Percentiles rank a stretch among this genome's conserved stretches.
phyloP scores from a whole-genome alignment of 1,284 basidiomycete genomes.

The Tylopilus orsonianus region DNA sequence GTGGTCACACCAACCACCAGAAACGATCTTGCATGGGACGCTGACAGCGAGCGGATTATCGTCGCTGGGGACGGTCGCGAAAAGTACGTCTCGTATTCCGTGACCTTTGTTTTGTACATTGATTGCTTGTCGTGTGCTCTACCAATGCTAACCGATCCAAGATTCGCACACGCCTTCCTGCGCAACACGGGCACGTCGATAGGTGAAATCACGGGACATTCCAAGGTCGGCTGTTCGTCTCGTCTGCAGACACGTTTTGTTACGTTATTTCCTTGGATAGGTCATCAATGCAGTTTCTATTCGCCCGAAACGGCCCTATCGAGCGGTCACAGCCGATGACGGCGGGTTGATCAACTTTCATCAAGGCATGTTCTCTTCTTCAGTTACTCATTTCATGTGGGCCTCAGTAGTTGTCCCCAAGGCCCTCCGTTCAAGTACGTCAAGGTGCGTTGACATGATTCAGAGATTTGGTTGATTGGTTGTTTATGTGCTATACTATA shows the following conservation, averaged over 20 bases:
- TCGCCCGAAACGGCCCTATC: conserved; percentile 86
- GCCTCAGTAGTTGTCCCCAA: conserved; percentile 20
- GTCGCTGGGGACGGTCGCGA: conserved; percentile 96
- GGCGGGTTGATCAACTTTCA: conserved; percentile 83
- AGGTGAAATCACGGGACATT: conserved; percentile 93
- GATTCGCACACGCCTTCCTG: conserved; percentile 87
- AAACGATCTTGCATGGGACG: conserved; percentile 96
- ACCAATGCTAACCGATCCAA: conserved; percentile 30
- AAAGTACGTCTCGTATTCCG: conserved; percentile 49
- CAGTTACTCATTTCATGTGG: background rate
- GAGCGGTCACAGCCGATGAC: conserved; percentile 87
- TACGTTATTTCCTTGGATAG: conserved; percentile 36
- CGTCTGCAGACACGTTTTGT: background rate
- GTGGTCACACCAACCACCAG: conserved; percentile 36
- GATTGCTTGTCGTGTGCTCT: background rate
- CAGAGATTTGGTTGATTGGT: background rate
- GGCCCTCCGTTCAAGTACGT: conserved; percentile 90
- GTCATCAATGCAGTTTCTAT: conserved; percentile 91
- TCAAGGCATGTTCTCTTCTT: conserved; percentile 48
- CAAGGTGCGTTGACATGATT: conserved; percentile 49
- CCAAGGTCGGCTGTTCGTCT: conserved; percentile 59
- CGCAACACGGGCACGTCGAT: conserved; percentile 86
- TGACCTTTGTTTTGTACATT: background rate
- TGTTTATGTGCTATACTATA: background rate
- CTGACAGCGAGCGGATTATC: conserved; percentile 93